Conservation (phyloP, 2,329 filamentous ascomycete genomes). For the Tolypocladium tundrense region DNA sequence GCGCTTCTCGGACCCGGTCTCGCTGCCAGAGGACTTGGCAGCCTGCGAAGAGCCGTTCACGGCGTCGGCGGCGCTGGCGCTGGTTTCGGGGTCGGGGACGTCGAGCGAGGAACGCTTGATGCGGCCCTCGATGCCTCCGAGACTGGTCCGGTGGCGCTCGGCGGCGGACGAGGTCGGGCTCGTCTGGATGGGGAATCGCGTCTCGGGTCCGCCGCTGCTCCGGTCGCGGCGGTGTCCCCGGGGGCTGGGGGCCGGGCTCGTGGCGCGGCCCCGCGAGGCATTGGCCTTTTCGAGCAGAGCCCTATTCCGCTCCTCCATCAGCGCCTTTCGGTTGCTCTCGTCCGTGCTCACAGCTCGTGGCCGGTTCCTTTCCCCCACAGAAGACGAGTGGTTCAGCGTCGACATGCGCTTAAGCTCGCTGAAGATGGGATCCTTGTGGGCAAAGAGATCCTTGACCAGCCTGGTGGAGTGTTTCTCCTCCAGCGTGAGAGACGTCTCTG, state of each 20-base stretch:
- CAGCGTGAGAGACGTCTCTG: slow-evolving; percentile 84
- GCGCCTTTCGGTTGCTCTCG: slow-evolving; percentile 85
- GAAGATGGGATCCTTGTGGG: slow-evolving; percentile 92
- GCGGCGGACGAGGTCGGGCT: slow-evolving; percentile 40
- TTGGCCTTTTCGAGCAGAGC: slow-evolving; percentile 62
- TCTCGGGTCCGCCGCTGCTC: slow-evolving; percentile 62
- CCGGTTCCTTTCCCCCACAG: slow-evolving; percentile 41
- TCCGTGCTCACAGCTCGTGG: slow-evolving; percentile 87
- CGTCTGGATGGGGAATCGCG: slow-evolving; percentile 74
- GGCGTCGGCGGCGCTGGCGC: slow-evolving; percentile 27
- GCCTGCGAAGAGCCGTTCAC: slow-evolving; percentile 29
- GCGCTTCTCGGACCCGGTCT: slow-evolving; percentile 40
- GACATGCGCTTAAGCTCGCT: slow-evolving; percentile 89
- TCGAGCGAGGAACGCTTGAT: slow-evolving; percentile 64
- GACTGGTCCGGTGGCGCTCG: slow-evolving; percentile 39
- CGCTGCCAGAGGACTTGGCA: slow-evolving; percentile 10
- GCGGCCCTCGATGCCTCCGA: slow-evolving; percentile 35
- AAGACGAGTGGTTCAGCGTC: slow-evolving; percentile 54
- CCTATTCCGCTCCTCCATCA: slow-evolving; percentile 87
- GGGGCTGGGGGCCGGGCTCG: slow-evolving; percentile 58
- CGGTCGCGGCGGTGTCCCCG: slow-evolving; percentile 66
- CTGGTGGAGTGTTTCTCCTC: slow-evolving; percentile 90
- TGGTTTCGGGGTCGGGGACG: slow-evolving; percentile 54
- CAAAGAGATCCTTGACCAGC: slow-evolving; percentile 82
- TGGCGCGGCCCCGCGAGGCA: slow-evolving; percentile 58